Evolutionary conservation across 495 filamentous ascomycete species (phyloP), one percentile per base, ranked within the genome.

Genomic region (Penicillium herquei): DNA sequence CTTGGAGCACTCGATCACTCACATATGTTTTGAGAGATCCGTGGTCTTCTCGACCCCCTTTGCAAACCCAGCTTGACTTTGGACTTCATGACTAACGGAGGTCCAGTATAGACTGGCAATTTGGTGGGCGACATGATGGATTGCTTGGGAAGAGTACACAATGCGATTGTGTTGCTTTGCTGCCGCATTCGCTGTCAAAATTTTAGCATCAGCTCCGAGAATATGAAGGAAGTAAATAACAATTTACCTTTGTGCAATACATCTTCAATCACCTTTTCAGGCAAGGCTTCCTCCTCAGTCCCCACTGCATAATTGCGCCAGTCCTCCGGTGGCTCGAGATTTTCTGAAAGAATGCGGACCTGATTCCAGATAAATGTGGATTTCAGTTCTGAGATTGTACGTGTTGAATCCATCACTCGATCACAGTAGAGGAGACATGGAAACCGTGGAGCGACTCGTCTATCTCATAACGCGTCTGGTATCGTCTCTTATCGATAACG

Each of bases 121-220:
- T 75, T 95, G 90, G 69, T 91, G 87, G 18, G 89, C 90, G 39
- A 95, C 81, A 72, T 92, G 87, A 35, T 89, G 82, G 52, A 85
- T 83, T 0, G 88, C 84, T 60, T 92, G 88, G 0, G 86, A 82
- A 11, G 85, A 82, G 71, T 93, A 92, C 13, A 84, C 85, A 34
- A 85, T 76, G 32, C 83, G 85, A 55, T 81, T 80, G 68, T 95
- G 91, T 56, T 88, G 85, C 51, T 81, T 82, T 37, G 91, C 73
- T 18, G 74, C 71, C 41, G 81, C 73, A 66, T 92, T 92, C 9
- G 91, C 83, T 79, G 18, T 26, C 16, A 16, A 34, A 3, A 6
- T 33, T n/a, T 51, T 40, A 52, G 39, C 21, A 26, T 33, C 14
- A 11, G 13, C 31, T n/a, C 16, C 16, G 3, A 13, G 34, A 41